These are phyloP conservation scores for Cryptosporidium sp. DNA, from an alignment of 169 alveolate genomes.

Conservation along the genomic window DNA sequence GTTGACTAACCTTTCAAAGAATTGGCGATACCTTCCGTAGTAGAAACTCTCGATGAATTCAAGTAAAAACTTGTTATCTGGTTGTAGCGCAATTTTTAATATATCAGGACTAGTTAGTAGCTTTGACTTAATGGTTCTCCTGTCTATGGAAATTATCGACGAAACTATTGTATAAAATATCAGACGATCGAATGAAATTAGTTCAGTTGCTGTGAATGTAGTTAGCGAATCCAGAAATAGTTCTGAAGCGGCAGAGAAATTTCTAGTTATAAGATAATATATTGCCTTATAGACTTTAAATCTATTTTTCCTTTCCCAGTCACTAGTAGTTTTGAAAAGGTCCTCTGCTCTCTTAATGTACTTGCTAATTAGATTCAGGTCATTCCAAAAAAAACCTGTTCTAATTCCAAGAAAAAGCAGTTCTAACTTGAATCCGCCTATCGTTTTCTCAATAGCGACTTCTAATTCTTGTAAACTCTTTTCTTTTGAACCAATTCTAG, in stretches of 20 bases:
- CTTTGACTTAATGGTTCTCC: slow-evolving; percentile 26
- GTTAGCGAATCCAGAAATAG: slow-evolving; percentile 89
- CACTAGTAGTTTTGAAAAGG: slow-evolving; percentile 95
- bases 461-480: slow-evolving; percentile 70
- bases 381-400: slow-evolving; percentile 80
- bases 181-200: slow-evolving; percentile 91
- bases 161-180: slow-evolving; percentile 92
- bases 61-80: slow-evolving; percentile 26
- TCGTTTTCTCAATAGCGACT: slow-evolving; percentile 80
- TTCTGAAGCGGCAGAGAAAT: slow-evolving; percentile 90
- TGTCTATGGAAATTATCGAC: slow-evolving; percentile 82
- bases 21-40: slow-evolving; percentile 37
- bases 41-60: slow-evolving; percentile 47
- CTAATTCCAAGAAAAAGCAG: slow-evolving; percentile 81
- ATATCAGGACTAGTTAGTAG: slow-evolving; percentile 56
- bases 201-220: slow-evolving; percentile 95
- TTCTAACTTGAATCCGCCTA: slow-evolving; percentile 84
- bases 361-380: slow-evolving; percentile 68
- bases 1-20: not conserved
- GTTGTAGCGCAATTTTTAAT: slow-evolving; percentile 54
- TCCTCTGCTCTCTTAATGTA: slow-evolving; percentile 42
- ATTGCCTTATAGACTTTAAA: slow-evolving; percentile 94
- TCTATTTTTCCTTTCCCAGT: slow-evolving; percentile 98
- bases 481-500: slow-evolving; percentile 38
- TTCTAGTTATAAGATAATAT: slow-evolving; percentile 85